Percentiles rank a stretch among this genome's conserved stretches.
These are phyloP conservation scores for Fraxinus angustifolia DNA, from an alignment of 305 asterid genomes.

Conservation along the genomic window DNA sequence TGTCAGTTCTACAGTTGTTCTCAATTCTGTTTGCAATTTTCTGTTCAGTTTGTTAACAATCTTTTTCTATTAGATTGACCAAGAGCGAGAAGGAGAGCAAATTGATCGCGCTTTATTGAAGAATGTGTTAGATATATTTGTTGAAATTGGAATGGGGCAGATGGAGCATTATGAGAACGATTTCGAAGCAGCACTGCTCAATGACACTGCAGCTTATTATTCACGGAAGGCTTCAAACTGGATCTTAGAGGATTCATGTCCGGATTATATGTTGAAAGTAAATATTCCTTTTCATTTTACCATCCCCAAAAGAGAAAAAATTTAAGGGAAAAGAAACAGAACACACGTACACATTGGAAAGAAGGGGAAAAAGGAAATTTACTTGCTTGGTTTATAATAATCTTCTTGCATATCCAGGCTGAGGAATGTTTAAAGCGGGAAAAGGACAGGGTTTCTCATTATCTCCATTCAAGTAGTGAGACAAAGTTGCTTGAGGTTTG, in stretches of 20 bases:
- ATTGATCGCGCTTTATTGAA: slow-evolving; percentile 70
- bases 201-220: slow-evolving; percentile 69
- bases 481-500: slow-evolving; percentile 73
- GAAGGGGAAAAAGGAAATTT: background rate
- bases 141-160: slow-evolving; percentile 82
- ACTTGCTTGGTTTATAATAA: slow-evolving; percentile 13
- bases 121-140: slow-evolving; percentile 78
- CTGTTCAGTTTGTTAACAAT: background rate
- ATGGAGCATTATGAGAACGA: slow-evolving; percentile 66
- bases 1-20: background rate
- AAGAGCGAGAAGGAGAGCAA: slow-evolving; percentile 87
- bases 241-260: slow-evolving; percentile 85
- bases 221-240: slow-evolving; percentile 84
- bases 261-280: slow-evolving; percentile 77
- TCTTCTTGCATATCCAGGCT: slow-evolving; percentile 42
- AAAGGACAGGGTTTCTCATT: slow-evolving; percentile 64
- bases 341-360: background rate
- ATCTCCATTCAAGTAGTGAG: slow-evolving; percentile 71
- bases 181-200: slow-evolving; percentile 65
- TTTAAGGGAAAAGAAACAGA: background rate
- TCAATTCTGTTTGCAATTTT: background rate
- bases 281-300: slow-evolving; percentile 11
- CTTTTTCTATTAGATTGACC: slow-evolving; percentile 47
- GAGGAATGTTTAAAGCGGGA: slow-evolving; percentile 78
- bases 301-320: background rate